Base-by-base conservation (phyloP, 140 eudicot genomes). In the Cichorium intybus region DNA sequence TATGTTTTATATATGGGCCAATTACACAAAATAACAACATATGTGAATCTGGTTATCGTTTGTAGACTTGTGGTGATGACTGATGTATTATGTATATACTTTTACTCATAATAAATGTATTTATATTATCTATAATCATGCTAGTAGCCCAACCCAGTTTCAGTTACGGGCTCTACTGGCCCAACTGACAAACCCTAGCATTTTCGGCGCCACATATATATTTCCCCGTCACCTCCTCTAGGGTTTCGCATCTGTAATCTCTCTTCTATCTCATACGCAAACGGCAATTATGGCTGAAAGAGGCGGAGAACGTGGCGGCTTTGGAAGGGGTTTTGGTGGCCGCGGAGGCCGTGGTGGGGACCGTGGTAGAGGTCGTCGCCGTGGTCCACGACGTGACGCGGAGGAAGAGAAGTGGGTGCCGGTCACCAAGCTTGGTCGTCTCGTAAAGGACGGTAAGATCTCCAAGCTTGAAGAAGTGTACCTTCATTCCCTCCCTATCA, bases 401-500 rank as follows among this genome's bases (percentile, higher is more conserved):
- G 84, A 81, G 21, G 87, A 85, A 35, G 85, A 85, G 24, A 79
- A 73, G 17, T 84, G 90, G 90, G 90, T 84, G 0, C 90, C 90
- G 0, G 84, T 77, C 0, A 84, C 90, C 34, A 84, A 84, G 39
- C 91, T 84, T 15, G 91, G 91, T 12, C 91, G 91, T 31, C 80
- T 84, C 10, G 91, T 84, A 0, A 78, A 81, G 5, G 84, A 84
- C 43, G 71, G 72, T 0, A 81, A 63, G 55, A 84, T 84, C 65
- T 45, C 66, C 10, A 65, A 70, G n/a, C 67, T 84, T 3, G 91
- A 84, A 47, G 87, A 84, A 22, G 67, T 84, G 65, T 84, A 84
- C 60, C 84, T 80, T 22, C 87, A 80, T 63, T 84, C 87, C 1
- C 82, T 80, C 18, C 87, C 90, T 0, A 75, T 84, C 73, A 84